Evolutionary conservation across 305 asterid genomes (phyloP), one percentile per base, ranked within the genome.

Genomic region (Fraxinus nigra): DNA sequence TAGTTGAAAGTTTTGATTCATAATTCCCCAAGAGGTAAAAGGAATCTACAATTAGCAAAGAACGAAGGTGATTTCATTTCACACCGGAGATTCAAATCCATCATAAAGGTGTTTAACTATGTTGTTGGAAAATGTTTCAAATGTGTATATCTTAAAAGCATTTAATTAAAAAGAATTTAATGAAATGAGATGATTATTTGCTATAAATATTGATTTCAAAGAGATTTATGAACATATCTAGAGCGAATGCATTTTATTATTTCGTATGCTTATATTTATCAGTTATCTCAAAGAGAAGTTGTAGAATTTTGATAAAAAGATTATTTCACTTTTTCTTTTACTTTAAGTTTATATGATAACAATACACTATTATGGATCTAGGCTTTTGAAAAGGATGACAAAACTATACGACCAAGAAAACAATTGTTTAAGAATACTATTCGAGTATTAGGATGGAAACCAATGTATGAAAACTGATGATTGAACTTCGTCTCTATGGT

Each of bases 351-450:
- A 37, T 61, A 32, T 32, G 32, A 32, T 70, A 30, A 9, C 75
- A 61, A 11, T 72, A 46, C 20, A 9, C 59, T 32, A 18, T 76
- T 81, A 43, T 77, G 83, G 83, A 75, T 78, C 38, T 80, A 96
- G 99, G 97, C 75, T 35, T 96, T 96, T 76, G 81, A 89, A 20
- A 96, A 96, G 91, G 98, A 94, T 70, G 85, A 89, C 63, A 96
- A 98, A 73, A 75, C 95, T 78, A 90, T 87, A 91, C 93, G 92
- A 26, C 88, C 97, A 2, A 90, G 98, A 78, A 33, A 33, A 33
- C 98, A 96, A 32, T 85, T 96, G 91, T 96, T 96, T 82, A 96
- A 90, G 78, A 92, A 90, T 82, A 94, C 98, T 56, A 91, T 96
- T 76, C 89, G 95, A 37, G 43, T 7, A 37, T 37, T 7, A 5